A percentile compares a stretch with the other conserved stretches of the same genome.
These are phyloP conservation scores for Skeletonema grethae DNA, from an alignment of 108 stramenopile species.

Conservation along the genomic window DNA sequence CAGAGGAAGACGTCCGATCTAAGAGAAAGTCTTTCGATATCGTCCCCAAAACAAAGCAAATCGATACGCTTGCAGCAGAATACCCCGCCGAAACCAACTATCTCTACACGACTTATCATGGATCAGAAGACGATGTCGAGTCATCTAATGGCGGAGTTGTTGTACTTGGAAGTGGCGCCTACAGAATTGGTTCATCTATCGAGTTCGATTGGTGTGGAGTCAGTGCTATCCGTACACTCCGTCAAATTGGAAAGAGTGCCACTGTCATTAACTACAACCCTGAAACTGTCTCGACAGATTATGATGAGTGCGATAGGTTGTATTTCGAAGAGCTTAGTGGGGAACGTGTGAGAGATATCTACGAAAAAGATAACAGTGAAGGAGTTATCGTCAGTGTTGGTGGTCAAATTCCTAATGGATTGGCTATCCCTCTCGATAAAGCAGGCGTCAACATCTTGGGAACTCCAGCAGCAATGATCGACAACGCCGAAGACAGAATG, in stretches of 20 bases:
- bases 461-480: conserved; percentile 94
- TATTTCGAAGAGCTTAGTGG: conserved; percentile 97
- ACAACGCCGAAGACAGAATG: conserved; percentile 96
- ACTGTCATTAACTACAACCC: conserved; percentile 99
- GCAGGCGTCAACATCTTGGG: conserved; percentile 95
- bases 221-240: conserved; percentile 92
- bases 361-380: conserved; percentile 83
- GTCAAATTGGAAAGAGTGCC: conserved; percentile 85
- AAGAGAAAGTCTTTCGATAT: conserved; percentile 75
- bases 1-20: conserved; percentile 75
- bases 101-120: conserved; percentile 97
- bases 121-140: conserved; percentile 89
- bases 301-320: conserved; percentile 98
- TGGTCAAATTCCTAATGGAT: conserved; percentile 96
- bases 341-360: conserved; percentile 97
- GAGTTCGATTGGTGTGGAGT: conserved; percentile 99
- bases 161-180: conserved; percentile 97
- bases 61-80: conserved; percentile 99
- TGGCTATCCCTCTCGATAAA: conserved; percentile 90
- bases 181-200: conserved; percentile 97
- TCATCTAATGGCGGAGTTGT: conserved; percentile 86
- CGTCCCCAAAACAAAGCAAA: conserved; percentile 93
- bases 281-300: conserved; percentile 99
- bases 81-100: conserved; percentile 98
- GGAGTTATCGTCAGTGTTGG: conserved; percentile 95